A percentile compares a stretch with the other conserved stretches of the same genome.
Evolutionary conservation across 306 rosid species (phyloP).

Genomic region (Casuarina glauca): DNA sequence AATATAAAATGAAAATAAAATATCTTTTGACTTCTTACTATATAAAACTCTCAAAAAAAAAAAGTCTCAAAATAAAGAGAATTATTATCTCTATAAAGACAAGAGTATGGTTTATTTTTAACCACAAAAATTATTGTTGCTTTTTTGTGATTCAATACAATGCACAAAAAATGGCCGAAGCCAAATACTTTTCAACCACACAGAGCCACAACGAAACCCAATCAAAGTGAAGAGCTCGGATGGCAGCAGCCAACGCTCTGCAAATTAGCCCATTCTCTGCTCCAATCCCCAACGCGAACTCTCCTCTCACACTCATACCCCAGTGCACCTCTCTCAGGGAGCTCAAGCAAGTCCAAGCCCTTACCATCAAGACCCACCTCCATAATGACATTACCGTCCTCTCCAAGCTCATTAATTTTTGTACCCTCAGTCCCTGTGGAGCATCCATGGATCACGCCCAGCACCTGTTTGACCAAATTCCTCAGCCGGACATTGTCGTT

Average conservation of each 20-base stretch:
- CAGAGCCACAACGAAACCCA: neutral
- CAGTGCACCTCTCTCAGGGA: constrained; percentile 60
- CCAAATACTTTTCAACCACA: too few relatives aligned
- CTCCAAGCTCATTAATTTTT: constrained; percentile 60
- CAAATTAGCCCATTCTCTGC: constrained; percentile 40
- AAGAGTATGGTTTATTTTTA: too few relatives aligned
- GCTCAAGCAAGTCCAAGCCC: constrained; percentile 75
- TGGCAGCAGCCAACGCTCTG: constrained; percentile 44
- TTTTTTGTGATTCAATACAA: too few relatives aligned
- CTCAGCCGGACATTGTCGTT: constrained; percentile 56
- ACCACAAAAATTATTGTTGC: too few relatives aligned
- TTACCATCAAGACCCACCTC: constrained; percentile 64
- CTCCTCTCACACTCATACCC: constrained; percentile 56
- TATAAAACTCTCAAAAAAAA: too few relatives aligned
- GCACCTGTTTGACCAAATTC: constrained; percentile 57
- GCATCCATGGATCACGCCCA: constrained; percentile 62
- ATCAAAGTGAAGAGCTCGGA: constrained; percentile 3
- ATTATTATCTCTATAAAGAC: too few relatives aligned
- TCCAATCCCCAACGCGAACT: constrained; percentile 34
- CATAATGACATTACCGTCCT: constrained; percentile 44
- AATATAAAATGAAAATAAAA: too few relatives aligned
- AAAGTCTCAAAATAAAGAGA: too few relatives aligned
- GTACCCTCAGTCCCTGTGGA: constrained; percentile 43
- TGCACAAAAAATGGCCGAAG: too few relatives aligned
- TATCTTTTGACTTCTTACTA: too few relatives aligned